Evolutionary conservation across 768 basidiomycete species (phyloP).

Genomic region (Plicaturopsis crispa): DNA sequence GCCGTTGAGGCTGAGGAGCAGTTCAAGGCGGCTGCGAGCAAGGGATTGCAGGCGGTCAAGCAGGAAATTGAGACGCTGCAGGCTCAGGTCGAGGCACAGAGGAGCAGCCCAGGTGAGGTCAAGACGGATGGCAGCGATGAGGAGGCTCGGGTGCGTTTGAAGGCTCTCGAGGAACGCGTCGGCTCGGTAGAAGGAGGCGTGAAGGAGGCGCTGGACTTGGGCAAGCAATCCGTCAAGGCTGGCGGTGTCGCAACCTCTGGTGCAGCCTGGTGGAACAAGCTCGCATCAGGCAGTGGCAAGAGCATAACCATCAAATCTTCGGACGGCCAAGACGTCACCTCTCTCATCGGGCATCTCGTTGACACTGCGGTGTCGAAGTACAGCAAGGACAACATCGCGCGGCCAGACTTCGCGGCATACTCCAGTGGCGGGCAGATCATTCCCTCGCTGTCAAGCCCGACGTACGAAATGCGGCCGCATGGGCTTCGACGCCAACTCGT

Average conservation of each 20-base stretch:
- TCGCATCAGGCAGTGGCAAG: constrained; percentile 28
- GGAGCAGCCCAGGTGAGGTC: constrained; percentile 18
- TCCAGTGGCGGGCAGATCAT: constrained; percentile 78
- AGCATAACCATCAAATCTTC: constrained; percentile 56
- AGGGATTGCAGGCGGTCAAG: constrained; percentile 40
- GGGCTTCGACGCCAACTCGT: constrained; percentile 40
- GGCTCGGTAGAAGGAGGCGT: constrained; percentile 54
- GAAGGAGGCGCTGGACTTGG: constrained; percentile 65
- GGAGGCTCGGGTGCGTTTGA: constrained; percentile 47
- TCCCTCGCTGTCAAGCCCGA: constrained; percentile 76
- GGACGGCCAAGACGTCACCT: constrained; percentile 68
- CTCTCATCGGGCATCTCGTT: constrained; percentile 69
- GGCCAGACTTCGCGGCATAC: constrained; percentile 80
- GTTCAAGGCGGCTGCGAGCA: constrained; percentile 33
- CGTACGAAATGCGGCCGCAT: constrained; percentile 57
- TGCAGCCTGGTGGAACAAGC: constrained; percentile 68
- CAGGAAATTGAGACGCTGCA: constrained; percentile 50
- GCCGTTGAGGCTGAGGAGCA: constrained; percentile 47
- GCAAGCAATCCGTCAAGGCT: constrained; percentile 38
- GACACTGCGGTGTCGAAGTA: constrained; percentile 62
- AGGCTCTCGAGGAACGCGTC: constrained; percentile 54
- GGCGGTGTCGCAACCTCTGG: constrained; percentile 25
- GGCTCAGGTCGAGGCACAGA: constrained; percentile 26
- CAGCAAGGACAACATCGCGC: constrained; percentile 71
- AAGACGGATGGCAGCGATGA: constrained; percentile 33